Evolutionary conservation across 2,329 filamentous ascomycete species (phyloP), one percentile per base, ranked within the genome.

Genomic region (Aspergillus sp.): DNA sequence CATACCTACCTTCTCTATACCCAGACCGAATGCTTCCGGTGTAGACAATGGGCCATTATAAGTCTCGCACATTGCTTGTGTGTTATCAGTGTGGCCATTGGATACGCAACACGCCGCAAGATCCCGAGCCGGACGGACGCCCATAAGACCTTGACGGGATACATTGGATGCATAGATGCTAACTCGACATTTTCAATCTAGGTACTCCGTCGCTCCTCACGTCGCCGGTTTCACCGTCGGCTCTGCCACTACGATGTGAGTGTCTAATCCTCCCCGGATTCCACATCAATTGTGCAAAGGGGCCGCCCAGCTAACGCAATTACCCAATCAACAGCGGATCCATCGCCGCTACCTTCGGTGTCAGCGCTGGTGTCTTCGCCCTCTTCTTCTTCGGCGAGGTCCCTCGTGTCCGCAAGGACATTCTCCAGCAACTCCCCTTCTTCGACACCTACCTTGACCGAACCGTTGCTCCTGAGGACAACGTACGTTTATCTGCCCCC

Each of bases 321-420:
- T 12, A 6, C 15, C 3, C 9, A 37, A 31, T 2, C 8, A 46
- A 65, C 44, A 79, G 77, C 63, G 80, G 73, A 56, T 63, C 68
- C 54, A 78, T 85, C 50, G 81, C 79, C 45, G 80, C 74, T 54
- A 78, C 77, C 47, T 86, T 87, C 73, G 85, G 83, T 63, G 82
- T 79, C 61, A 78, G 80, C 47, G 79, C 82, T 43, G 85, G 82
- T 62, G 76, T 84, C 70, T 84, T 84, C 73, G 83, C 82, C 39
- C 70, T 88, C 65, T 87, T 84, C 78, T 85, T 88, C 80, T 84
- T 87, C 76, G 82, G 83, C 66, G 85, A 86, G 66, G 79, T 88
- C 25, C 85, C 85, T 59, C 81, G 80, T 68, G 83, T 88, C 46
- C 79, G 84, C 69, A 79, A 82, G 66, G 85, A 88, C 70, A 84